Conservation (phyloP, 164 flowering plant genomes). For the Kingdonia uniflora region DNA sequence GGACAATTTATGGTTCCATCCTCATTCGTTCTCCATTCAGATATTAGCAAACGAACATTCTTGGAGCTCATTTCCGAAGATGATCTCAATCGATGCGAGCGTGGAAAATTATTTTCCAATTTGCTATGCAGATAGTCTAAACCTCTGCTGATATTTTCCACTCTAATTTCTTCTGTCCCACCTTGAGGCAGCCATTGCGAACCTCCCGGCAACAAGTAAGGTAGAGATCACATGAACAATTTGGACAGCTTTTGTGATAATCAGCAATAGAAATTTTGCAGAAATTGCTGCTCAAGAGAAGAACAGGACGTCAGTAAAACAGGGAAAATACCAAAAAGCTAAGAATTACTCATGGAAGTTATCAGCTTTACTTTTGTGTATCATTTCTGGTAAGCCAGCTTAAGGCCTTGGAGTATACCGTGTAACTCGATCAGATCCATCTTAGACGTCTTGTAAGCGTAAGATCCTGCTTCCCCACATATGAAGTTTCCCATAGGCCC, state of each 20-base stretch:
- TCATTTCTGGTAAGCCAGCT: no score
- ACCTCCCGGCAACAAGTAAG: slow-evolving; percentile 52
- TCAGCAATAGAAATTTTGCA: slow-evolving; percentile 51
- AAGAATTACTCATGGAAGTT: no score
- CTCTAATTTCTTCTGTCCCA: slow-evolving; percentile 9
- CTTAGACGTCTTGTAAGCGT: no score
- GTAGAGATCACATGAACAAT: slow-evolving; percentile 60
- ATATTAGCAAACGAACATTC: background rate
- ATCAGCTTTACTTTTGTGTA: no score
- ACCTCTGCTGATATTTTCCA: slow-evolving; percentile 16
- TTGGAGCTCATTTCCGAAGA: background rate
- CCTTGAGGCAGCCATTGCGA: slow-evolving; percentile 20
- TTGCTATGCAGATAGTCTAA: slow-evolving; percentile 16
- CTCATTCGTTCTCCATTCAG: slow-evolving; percentile 22
- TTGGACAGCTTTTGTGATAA: slow-evolving; percentile 62
- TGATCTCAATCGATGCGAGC: no score
- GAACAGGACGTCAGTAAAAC: background rate
- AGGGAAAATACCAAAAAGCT: background rate
- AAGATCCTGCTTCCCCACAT: no score
- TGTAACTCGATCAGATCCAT: no score
- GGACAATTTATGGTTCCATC: slow-evolving; percentile 45
- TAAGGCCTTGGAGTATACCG: no score
- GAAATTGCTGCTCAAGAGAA: slow-evolving; percentile 40
- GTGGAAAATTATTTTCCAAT: no score
- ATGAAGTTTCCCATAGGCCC: no score